These are phyloP conservation scores for Epichloe sibirici DNA, from an alignment of 2,329 filamentous ascomycete species.

Conservation along the genomic window DNA sequence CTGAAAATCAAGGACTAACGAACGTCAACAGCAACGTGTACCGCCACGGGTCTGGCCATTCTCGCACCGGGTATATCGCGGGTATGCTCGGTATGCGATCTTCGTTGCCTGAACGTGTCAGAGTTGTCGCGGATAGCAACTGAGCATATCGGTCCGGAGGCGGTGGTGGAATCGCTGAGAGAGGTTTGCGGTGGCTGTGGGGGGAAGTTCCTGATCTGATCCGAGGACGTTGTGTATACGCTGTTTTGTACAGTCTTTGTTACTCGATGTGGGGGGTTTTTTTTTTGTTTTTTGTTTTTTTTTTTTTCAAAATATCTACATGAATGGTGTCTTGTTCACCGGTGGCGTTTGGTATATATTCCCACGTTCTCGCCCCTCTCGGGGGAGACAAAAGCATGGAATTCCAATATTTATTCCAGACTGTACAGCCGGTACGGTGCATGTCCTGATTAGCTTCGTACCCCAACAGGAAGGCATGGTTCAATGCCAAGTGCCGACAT, in stretches of 20 bases:
- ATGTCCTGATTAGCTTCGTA: too few species aligned
- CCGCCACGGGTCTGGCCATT: conserved; percentile 41
- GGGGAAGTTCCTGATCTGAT: conserved; percentile 27
- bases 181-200: conserved; percentile 29
- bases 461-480: too few species aligned
- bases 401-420: too few species aligned
- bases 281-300: background rate
- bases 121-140: conserved; percentile 26
- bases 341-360: background rate
- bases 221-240: background rate
- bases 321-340: background rate
- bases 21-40: conserved; percentile 33
- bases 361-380: background rate
- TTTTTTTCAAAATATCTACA: too few species aligned
- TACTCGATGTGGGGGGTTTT: background rate
- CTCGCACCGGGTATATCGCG: conserved; percentile 40
- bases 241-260: background rate
- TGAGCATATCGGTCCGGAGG: conserved; percentile 17
- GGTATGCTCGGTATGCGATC: conserved; percentile 42
- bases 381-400: too few species aligned
- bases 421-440: too few species aligned
- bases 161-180: conserved; percentile 18
- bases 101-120: conserved; percentile 34
- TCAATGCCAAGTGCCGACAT: too few species aligned
- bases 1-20: background rate